Evolutionary conservation across 139 green algal species (phyloP).

Genomic region (Zygnema cylindricum): DNA sequence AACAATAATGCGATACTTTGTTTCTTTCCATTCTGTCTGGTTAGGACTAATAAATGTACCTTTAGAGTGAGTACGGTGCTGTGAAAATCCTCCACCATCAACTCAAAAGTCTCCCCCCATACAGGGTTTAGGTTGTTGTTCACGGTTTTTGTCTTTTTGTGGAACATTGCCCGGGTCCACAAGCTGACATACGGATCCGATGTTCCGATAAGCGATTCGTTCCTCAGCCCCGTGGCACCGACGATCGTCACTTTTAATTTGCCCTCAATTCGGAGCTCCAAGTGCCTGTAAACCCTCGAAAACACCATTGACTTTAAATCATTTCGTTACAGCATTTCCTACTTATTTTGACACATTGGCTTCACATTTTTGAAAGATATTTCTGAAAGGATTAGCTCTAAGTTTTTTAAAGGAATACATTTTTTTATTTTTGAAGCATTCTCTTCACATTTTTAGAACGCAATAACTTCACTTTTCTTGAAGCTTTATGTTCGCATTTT

Average conservation of each 20-base stretch:
- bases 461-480: no score
- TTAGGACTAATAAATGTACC: background rate
- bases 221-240: constrained; percentile 18
- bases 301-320: no score
- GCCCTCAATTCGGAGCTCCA: constrained; percentile 54
- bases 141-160: background rate
- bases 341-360: no score
- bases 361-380: no score
- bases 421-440: no score
- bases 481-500: no score
- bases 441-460: no score
- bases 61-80: constrained; percentile 36
- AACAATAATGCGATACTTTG: background rate
- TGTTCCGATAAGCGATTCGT: constrained; percentile 47
- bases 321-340: background rate
- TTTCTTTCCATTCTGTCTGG: background rate
- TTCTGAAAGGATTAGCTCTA: no score
- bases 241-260: constrained; percentile 35
- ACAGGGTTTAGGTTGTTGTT: constrained; percentile 52
- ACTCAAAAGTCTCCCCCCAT: constrained; percentile 59
- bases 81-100: constrained; percentile 38
- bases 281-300: constrained; percentile 22
- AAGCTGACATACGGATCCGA: constrained; percentile 51
- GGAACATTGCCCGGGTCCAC: background rate
- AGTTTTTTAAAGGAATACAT: no score